Conservation (phyloP, 1,139 yeast species). For the Lodderomyces theae region DNA sequence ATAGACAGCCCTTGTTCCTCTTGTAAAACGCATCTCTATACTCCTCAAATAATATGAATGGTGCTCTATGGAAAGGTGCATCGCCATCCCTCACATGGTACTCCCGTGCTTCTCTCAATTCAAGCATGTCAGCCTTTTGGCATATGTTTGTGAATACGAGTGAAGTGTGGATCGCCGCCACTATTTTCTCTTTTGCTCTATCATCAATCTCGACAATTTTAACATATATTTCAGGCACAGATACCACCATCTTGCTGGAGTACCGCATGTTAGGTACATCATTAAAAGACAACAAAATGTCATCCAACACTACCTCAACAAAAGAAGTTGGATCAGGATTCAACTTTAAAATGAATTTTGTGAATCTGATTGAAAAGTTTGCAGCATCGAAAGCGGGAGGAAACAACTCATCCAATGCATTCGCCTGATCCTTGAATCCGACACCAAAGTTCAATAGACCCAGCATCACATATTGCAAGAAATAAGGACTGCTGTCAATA, state of each 20-base stretch:
- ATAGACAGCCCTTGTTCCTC: constrained; percentile 49
- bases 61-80: constrained; percentile 76
- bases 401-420: constrained; percentile 57
- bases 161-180: constrained; percentile 48
- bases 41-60: constrained; percentile 61
- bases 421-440: constrained; percentile 73
- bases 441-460: constrained; percentile 51
- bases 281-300: constrained; percentile 49
- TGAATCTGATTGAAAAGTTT: constrained; percentile 50
- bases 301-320: constrained; percentile 27
- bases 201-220: constrained; percentile 25
- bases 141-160: constrained; percentile 58
- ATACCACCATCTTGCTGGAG: constrained; percentile 51
- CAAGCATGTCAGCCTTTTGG: constrained; percentile 49
- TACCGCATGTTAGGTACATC: constrained; percentile 72
- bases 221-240: constrained; percentile 45
- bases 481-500: constrained; percentile 51
- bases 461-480: constrained; percentile 45
- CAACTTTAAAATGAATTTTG: constrained; percentile 26
- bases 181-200: constrained; percentile 19
- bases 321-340: constrained; percentile 17
- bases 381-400: constrained; percentile 69
- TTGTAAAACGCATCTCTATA: constrained; percentile 46
- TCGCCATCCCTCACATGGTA: constrained; percentile 68
- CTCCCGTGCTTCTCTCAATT: constrained; percentile 55